A percentile compares a stretch with the other conserved stretches of the same genome.
Evolutionary conservation across 768 basidiomycete species (phyloP).

Genomic region (Calocera cornea): DNA sequence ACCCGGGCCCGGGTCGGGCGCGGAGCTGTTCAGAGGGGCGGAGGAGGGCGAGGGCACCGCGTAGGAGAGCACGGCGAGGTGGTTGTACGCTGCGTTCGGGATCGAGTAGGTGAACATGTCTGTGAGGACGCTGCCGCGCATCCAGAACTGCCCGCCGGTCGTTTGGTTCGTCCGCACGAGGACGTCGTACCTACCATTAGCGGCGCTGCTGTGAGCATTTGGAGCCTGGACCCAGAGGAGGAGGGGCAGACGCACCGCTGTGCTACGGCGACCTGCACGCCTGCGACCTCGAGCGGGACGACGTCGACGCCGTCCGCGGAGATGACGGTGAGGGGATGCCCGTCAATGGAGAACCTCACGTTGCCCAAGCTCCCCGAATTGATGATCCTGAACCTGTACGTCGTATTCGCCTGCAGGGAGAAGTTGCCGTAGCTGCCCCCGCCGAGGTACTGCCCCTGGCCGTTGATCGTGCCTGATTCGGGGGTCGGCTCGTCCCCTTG

Average conservation of each 20-base stretch:
- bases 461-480: constrained; percentile 9
- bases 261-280: constrained; percentile 11
- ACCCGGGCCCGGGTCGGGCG: background rate
- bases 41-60: background rate
- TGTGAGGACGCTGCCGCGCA: constrained; percentile 30
- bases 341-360: constrained; percentile 12
- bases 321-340: constrained; percentile 13
- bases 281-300: constrained; percentile 8
- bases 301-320: constrained; percentile 13
- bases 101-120: constrained; percentile 23
- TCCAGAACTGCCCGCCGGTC: constrained; percentile 24
- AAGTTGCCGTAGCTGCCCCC: background rate
- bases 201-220: background rate
- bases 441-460: constrained; percentile 8
- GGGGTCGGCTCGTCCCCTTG: constrained; percentile 11
- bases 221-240: background rate
- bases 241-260: constrained; percentile 8
- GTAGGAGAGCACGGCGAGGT: background rate
- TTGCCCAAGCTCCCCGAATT: constrained; percentile 12
- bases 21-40: background rate
- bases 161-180: constrained; percentile 32
- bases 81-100: background rate
- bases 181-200: constrained; percentile 30
- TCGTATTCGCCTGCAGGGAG: constrained; percentile 3
- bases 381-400: constrained; percentile 11